phyloP scores from a whole-genome alignment of 345 rosid species.

The Psidium friedrichsthalianum region DNA sequence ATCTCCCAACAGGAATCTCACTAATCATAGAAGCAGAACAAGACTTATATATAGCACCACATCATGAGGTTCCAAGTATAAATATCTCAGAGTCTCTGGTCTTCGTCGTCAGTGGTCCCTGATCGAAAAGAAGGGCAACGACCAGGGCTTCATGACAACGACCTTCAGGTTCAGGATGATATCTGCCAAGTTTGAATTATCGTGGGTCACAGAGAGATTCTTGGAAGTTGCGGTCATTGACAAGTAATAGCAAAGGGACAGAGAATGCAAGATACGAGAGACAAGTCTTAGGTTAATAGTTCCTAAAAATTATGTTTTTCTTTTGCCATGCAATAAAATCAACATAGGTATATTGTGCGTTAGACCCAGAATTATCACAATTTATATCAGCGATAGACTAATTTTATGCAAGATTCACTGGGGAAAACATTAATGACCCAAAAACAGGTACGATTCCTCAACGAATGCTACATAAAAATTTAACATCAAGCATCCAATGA shows the following conservation, averaged over 20 bases:
- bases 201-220: not conserved
- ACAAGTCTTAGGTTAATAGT: not conserved
- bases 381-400: not conserved
- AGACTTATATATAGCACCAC: not conserved
- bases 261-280: not conserved
- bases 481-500: not conserved
- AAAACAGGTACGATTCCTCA: not conserved
- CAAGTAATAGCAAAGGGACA: not conserved
- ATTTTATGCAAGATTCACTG: not conserved
- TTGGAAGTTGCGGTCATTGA: not conserved
- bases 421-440: not conserved
- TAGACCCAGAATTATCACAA: not conserved
- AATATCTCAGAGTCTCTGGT: not conserved
- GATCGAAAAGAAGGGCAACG: not conserved
- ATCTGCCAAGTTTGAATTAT: not conserved
- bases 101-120: not conserved
- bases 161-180: not conserved
- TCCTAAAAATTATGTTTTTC: not conserved
- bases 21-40: not conserved
- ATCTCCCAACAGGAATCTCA: not conserved
- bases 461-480: not conserved
- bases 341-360: not conserved
- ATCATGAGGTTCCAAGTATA: not conserved
- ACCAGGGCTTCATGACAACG: not conserved
- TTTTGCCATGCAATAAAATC: not conserved